Conservation (phyloP, 1,284 basidiomycete genomes). For the Gastroboletus turbinatus region DNA sequence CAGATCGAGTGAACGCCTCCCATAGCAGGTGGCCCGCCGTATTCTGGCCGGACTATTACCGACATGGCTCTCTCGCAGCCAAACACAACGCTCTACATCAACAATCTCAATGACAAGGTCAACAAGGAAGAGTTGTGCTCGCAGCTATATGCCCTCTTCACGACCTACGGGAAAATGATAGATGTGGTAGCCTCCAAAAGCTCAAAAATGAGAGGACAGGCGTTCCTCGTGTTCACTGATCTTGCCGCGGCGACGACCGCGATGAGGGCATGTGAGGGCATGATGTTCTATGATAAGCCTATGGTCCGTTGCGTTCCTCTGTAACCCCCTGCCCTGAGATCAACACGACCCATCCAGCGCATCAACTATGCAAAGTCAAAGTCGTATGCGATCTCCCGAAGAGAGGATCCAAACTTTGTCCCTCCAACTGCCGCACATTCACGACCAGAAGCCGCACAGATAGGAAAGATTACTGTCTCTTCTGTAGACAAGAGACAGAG, state of each 20-base stretch:
- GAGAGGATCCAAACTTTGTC: constrained; percentile 75
- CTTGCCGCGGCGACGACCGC: constrained; percentile 87
- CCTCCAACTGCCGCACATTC: constrained; percentile 64
- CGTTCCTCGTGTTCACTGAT: constrained; percentile 94
- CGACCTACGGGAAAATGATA: constrained; percentile 89
- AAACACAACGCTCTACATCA: constrained; percentile 89
- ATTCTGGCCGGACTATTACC: not conserved
- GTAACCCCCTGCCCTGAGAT: constrained; percentile 8
- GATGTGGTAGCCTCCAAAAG: constrained; percentile 94
- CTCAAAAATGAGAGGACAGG: constrained; percentile 89
- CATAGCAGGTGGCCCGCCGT: not conserved
- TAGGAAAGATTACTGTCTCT: constrained; percentile 35
- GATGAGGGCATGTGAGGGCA: constrained; percentile 86
- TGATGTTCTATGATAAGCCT: constrained; percentile 91
- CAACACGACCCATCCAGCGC: constrained; percentile 47
- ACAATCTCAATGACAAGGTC: constrained; percentile 92
- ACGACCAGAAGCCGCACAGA: constrained; percentile 41
- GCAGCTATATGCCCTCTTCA: constrained; percentile 89
- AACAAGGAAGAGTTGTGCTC: constrained; percentile 89
- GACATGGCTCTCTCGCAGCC: constrained; percentile 62
- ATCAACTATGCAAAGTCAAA: constrained; percentile 87
- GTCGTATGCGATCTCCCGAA: constrained; percentile 76
- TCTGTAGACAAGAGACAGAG: constrained; percentile 60
- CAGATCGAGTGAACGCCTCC: constrained; percentile 8
- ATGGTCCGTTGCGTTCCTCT: constrained; percentile 56